A percentile compares a stretch with the other conserved stretches of the same genome.
Conservation (phyloP, 1,284 basidiomycete species). For the Gymnopus androsaceus region DNA sequence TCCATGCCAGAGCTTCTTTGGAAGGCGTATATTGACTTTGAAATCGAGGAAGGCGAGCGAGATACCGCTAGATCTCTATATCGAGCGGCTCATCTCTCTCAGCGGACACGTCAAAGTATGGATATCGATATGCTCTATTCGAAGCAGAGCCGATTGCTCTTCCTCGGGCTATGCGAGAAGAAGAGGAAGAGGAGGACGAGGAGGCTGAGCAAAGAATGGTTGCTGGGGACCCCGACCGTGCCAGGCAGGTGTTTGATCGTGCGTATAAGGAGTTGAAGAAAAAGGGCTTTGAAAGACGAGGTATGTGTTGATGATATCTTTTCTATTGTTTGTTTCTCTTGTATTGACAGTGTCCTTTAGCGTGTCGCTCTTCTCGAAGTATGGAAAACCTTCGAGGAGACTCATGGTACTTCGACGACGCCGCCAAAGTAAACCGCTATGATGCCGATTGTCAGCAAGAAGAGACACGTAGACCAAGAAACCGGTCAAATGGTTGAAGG, state of each 20-base stretch:
- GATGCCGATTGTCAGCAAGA: conserved; percentile 90
- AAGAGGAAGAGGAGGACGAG: conserved; percentile 72
- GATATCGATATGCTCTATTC: conserved; percentile 80
- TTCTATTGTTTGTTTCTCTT: neutral
- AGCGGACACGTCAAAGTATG: conserved; percentile 96
- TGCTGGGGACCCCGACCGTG: conserved; percentile 68
- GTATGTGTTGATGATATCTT: conserved; percentile 42
- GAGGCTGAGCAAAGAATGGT: conserved; percentile 64
- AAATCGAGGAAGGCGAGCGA: conserved; percentile 92
- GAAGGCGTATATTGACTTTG: conserved; percentile 98
- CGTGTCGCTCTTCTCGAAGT: conserved; percentile 88
- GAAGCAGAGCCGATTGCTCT: conserved; percentile 71
- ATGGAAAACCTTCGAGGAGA: conserved; percentile 91
- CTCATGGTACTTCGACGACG: conserved; percentile 72
- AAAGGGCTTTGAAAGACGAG: conserved; percentile 85
- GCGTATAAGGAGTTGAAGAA: conserved; percentile 85
- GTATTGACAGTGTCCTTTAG: conserved; percentile 36
- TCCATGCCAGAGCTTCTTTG: conserved; percentile 99
- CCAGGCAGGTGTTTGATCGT: conserved; percentile 80
- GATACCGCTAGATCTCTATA: conserved; percentile 86
- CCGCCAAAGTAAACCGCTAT: conserved; percentile 81
- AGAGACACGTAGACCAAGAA: conserved; percentile 80
- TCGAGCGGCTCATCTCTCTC: conserved; percentile 82
- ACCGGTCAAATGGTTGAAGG: conserved; percentile 87
- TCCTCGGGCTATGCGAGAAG: conserved; percentile 68